phyloP scores from a whole-genome alignment of 306 rosid species.

The Hylodesmum podocarpum region DNA sequence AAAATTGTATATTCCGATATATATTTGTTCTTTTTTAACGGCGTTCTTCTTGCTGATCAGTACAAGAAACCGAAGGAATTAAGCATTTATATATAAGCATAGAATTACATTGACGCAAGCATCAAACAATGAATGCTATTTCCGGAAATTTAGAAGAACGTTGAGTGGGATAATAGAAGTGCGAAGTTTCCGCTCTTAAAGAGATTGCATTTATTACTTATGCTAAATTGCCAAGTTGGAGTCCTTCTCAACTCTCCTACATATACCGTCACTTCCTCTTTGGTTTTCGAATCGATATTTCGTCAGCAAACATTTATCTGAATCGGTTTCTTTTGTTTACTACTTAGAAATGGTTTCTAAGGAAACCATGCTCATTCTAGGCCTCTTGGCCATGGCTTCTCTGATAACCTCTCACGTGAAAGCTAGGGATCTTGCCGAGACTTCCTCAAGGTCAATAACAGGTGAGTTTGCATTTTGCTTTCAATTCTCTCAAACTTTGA shows the following conservation, averaged over 20 bases:
- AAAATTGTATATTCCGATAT: too few relatives aligned
- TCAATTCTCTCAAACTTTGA: neutral
- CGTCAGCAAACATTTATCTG: neutral
- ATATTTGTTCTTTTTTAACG: too few relatives aligned
- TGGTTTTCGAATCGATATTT: neutral
- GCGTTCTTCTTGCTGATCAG: too few relatives aligned
- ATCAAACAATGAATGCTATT: neutral
- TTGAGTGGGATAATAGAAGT: neutral
- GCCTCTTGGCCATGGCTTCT: slow-evolving; percentile 37
- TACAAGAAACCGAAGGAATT: too few relatives aligned
- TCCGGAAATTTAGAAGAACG: neutral
- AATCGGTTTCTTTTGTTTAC: neutral
- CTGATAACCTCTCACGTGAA: neutral
- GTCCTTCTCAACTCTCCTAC: neutral
- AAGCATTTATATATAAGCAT: neutral
- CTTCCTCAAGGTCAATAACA: neutral
- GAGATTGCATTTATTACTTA: neutral
- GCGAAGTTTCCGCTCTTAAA: neutral
- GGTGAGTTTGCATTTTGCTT: neutral
- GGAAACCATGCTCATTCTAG: neutral
- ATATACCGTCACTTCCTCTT: neutral
- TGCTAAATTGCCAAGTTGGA: neutral
- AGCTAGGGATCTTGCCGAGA: slow-evolving; percentile 9
- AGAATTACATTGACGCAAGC: neutral
- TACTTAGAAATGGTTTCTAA: slow-evolving; percentile 39